A percentile compares a stretch with the other conserved stretches of the same genome.
These are phyloP conservation scores for Suillus paluster DNA, from an alignment of 768 basidiomycete species.

Conservation along the genomic window DNA sequence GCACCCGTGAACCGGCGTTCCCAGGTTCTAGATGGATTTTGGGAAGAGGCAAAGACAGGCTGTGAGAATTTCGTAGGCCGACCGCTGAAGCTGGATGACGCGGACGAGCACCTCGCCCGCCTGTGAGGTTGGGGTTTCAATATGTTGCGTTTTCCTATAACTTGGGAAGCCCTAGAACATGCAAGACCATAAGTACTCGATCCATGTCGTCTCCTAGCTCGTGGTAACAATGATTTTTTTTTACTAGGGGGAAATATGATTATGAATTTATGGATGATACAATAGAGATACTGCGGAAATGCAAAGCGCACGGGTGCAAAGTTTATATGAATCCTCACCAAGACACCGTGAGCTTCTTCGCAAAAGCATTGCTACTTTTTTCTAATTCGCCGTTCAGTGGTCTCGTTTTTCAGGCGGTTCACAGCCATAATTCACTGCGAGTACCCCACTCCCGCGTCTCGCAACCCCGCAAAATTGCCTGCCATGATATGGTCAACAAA, in stretches of 20 bases:
- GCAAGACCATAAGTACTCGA: slow-evolving; percentile 82
- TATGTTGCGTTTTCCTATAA: slow-evolving; percentile 77
- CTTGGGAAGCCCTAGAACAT: slow-evolving; percentile 96
- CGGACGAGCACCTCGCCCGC: slow-evolving; percentile 85
- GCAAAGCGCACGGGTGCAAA: slow-evolving; percentile 89
- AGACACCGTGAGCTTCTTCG: slow-evolving; percentile 68
- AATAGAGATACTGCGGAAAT: slow-evolving; percentile 83
- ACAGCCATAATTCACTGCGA: slow-evolving; percentile 87
- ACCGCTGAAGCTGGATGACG: slow-evolving; percentile 86
- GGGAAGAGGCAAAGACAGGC: slow-evolving; percentile 76
- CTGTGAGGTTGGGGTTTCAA: slow-evolving; percentile 95
- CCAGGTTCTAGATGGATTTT: slow-evolving; percentile 73
- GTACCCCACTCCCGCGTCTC: slow-evolving; percentile 61
- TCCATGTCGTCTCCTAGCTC: slow-evolving; percentile 5
- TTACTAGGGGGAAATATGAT: slow-evolving; percentile 82
- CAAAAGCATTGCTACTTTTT: not conserved
- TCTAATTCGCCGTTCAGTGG: slow-evolving; percentile 59
- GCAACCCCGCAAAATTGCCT: slow-evolving; percentile 78
- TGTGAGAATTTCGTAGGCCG: slow-evolving; percentile 73
- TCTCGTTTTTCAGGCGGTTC: slow-evolving; percentile 95
- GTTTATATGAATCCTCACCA: slow-evolving; percentile 97
- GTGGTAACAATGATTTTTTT: slow-evolving; percentile 4
- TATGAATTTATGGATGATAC: slow-evolving; percentile 92
- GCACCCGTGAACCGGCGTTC: slow-evolving; percentile 76
- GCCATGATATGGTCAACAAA: slow-evolving; percentile 99